These are phyloP conservation scores for Nicotiana tomentosiformis DNA, from an alignment of 257 asterid genomes.

Conservation along the genomic window DNA sequence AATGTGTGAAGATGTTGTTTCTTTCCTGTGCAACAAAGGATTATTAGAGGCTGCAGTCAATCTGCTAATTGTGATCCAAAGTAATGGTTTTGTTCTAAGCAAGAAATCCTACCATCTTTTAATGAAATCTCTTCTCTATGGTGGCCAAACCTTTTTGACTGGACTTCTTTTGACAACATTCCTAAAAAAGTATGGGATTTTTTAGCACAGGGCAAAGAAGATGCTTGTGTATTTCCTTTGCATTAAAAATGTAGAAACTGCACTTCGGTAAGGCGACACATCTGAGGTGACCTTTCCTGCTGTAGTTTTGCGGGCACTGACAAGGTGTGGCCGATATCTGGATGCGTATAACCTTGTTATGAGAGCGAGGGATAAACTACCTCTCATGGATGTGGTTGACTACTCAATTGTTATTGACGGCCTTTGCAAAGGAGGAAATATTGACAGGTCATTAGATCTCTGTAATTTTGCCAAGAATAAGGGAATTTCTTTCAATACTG, in stretches of 20 bases:
- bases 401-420: conserved; percentile 54
- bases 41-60: conserved; percentile 39
- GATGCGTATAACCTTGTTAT: conserved; percentile 67
- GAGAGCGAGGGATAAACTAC: conserved; percentile 43
- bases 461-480: conserved; percentile 46
- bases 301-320: conserved; percentile 38
- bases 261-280: conserved; percentile 33
- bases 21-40: conserved; percentile 47
- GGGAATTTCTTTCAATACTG: conserved; percentile 47
- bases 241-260: conserved; percentile 42
- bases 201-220: conserved; percentile 35
- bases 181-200: conserved; percentile 49
- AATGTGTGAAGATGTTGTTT: conserved; percentile 35
- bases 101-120: conserved; percentile 42
- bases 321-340: conserved; percentile 36
- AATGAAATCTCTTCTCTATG: conserved; percentile 43
- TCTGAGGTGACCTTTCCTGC: conserved; percentile 31
- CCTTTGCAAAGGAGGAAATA: conserved; percentile 59
- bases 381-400: conserved; percentile 39
- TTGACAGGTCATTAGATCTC: conserved; percentile 55
- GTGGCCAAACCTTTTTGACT: conserved; percentile 38
- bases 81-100: conserved; percentile 23
- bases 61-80: conserved; percentile 37
- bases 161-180: conserved; percentile 44
- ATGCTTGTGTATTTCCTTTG: conserved; percentile 42